These are phyloP conservation scores for Ustilago tritici DNA, from an alignment of 1,284 basidiomycete genomes.

Conservation along the genomic window DNA sequence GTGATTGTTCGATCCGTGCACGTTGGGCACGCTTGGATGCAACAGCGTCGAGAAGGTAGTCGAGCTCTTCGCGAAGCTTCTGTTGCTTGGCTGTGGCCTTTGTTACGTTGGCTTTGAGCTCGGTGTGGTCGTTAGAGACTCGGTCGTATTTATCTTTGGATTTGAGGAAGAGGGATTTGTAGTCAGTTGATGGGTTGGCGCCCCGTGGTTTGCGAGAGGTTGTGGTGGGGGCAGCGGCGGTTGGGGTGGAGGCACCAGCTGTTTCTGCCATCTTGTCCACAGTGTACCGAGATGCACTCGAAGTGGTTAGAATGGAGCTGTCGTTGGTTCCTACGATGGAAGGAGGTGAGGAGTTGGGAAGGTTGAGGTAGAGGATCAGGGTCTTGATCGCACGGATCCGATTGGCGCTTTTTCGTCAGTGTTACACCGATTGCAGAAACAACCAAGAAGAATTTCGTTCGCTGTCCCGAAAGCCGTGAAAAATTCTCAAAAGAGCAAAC, in stretches of 20 bases:
- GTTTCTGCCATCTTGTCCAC: slow-evolving; percentile 31
- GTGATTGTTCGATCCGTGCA: slow-evolving; percentile 31
- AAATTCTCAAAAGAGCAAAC: neutral
- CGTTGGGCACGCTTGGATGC: slow-evolving; percentile 33
- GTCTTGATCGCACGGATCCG: slow-evolving; percentile 30
- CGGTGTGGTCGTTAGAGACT: slow-evolving; percentile 49
- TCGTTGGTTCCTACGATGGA: neutral
- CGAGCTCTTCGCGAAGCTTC: slow-evolving; percentile 52
- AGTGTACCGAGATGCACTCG: too few species aligned
- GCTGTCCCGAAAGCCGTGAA: slow-evolving; percentile 5
- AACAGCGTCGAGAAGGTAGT: slow-evolving; percentile 48
- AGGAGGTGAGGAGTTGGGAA: neutral
- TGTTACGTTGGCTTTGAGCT: slow-evolving; percentile 33
- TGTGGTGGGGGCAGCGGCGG: neutral
- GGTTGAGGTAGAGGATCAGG: slow-evolving; percentile 3
- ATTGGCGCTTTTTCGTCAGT: neutral
- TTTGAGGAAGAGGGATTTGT: slow-evolving; percentile 54
- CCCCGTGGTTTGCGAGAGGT: slow-evolving; percentile 30
- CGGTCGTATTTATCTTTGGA: slow-evolving; percentile 58
- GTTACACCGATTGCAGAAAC: slow-evolving; percentile 14
- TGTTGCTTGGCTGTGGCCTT: slow-evolving; percentile 42
- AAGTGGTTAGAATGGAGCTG: too few species aligned
- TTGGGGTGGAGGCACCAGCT: slow-evolving; percentile 14
- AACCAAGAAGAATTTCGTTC: neutral
- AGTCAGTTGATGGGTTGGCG: slow-evolving; percentile 50